Evolutionary conservation across 225 moss, liverwort and hornwort genomes (phyloP), one percentile per base, ranked within the genome.

Genomic region (Neckera pumila): DNA sequence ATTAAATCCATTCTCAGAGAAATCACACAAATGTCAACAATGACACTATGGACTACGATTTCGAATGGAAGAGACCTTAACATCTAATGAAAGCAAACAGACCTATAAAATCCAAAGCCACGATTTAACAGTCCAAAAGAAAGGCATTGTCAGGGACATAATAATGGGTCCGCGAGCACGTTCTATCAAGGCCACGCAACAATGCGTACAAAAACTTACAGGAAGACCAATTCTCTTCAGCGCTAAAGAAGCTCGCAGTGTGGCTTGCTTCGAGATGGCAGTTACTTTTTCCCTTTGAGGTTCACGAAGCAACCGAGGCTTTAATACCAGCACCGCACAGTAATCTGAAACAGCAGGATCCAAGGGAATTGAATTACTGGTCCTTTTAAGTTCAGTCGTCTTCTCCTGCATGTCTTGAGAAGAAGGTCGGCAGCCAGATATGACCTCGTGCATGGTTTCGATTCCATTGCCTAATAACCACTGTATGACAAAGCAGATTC

Each of bases 391-490:
- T 82, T 83, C 89, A 85, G 90, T 80, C 47, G 45, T 65, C 65
- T 88, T 89, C 63, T 87, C 90, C 51, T 67, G 79, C 85, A 74
- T 45, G 73, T 66, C 75, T 63, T 87, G 90, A 63, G 84, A 79
- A 88, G 90, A 70, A 80, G 87, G n/a, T 74, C 74, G 90, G 87
- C 84, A 84, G 75, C 93, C 90, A 78, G 89, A 73, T 64, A 92
- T 93, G 47, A 99, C 90, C 89, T 96, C 97, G 71, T 83, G 91
- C 89, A 99, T 86, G 84, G 95, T 93, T 92, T 99, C 94, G 76
- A 99, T 92, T 71, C 97, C 97, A 69, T 93, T 86, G 76, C 98
- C 97, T 73, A 96, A 88, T 86, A 96, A 91, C 98, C 98, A 99
- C 98, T 99, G 97, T 75, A 84, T 73, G 78, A 84, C 87, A 84